Conservation (phyloP, 208 protist species). For the Crithidia bombi region DNA sequence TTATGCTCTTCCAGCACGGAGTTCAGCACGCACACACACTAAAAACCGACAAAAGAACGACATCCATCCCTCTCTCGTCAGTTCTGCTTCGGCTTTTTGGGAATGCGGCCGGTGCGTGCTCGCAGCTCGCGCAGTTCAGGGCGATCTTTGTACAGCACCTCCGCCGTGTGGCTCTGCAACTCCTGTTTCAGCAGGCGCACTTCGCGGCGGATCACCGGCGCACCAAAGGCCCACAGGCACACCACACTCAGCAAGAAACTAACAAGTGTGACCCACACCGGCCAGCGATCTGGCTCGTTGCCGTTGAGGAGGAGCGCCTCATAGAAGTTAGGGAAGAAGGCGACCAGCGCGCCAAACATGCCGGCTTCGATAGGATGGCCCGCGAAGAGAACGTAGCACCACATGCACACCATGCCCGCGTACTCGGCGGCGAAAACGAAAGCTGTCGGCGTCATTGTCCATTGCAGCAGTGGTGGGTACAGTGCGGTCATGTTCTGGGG, state of each 20-base stretch:
- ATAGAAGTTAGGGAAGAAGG: constrained; percentile 58
- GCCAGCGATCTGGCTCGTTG: constrained; percentile 44
- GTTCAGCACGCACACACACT: too few relatives aligned
- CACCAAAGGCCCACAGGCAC: constrained; percentile 33
- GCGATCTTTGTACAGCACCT: constrained; percentile 48
- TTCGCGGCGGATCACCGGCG: constrained; percentile 43
- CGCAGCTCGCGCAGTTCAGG: constrained; percentile 35
- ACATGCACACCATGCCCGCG: constrained; percentile 35
- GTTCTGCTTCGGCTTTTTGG: constrained; percentile 12
- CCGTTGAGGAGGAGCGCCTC: constrained; percentile 47
- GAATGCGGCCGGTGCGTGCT: neutral
- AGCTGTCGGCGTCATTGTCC: constrained; percentile 24
- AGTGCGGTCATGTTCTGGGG: constrained; percentile 18
- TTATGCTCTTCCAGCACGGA: too few relatives aligned
- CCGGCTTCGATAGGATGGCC: constrained; percentile 37
- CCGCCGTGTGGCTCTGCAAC: constrained; percentile 37
- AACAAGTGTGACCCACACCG: constrained; percentile 48
- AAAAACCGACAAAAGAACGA: too few relatives aligned
- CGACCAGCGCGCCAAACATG: constrained; percentile 25
- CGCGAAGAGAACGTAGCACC: constrained; percentile 46
- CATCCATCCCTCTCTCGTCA: neutral
- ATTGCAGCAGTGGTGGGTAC: constrained; percentile 22
- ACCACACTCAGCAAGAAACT: constrained; percentile 47
- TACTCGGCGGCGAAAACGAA: constrained; percentile 41
- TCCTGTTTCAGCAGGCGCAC: constrained; percentile 36